Conservation (phyloP, 179 eudicot species). For the Silene vulgaris region DNA sequence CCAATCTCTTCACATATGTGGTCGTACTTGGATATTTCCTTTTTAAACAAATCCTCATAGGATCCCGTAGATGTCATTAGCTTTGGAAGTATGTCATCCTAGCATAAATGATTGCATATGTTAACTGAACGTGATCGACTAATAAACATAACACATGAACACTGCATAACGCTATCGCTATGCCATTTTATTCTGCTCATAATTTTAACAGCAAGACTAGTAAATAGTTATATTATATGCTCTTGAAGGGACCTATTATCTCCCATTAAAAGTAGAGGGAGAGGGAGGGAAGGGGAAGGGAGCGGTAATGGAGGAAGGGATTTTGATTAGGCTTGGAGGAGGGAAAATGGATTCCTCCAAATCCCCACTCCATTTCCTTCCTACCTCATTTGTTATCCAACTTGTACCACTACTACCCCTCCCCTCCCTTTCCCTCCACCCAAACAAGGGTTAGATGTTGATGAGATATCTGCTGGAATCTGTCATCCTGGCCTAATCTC, state of each 20-base stretch:
- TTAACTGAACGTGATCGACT: slow-evolving; percentile 18
- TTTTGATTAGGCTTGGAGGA: too few relatives aligned
- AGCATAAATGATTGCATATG: slow-evolving; percentile 23
- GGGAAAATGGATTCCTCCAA: too few relatives aligned
- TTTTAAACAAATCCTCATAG: slow-evolving; percentile 89
- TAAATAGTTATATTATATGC: not conserved
- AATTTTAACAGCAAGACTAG: not conserved
- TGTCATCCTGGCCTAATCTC: not conserved
- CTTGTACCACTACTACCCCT: too few relatives aligned
- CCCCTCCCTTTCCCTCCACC: not conserved
- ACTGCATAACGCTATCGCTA: not conserved
- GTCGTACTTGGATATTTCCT: slow-evolving; percentile 84
- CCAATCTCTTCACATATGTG: slow-evolving; percentile 72
- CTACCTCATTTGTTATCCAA: not conserved
- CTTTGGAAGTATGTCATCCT: slow-evolving; percentile 98
- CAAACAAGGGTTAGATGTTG: not conserved
- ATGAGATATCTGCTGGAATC: not conserved
- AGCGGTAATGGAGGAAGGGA: not conserved
- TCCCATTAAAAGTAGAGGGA: not conserved
- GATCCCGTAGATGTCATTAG: slow-evolving; percentile 92
- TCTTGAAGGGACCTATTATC: not conserved
- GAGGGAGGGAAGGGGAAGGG: too few relatives aligned
- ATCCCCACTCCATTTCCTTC: not conserved
- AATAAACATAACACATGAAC: slow-evolving; percentile 3
- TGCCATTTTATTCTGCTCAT: not conserved